A percentile compares a stretch with the other conserved stretches of the same genome.
Evolutionary conservation across 495 filamentous ascomycete species (phyloP).

Genomic region (Cairneyella variabilis): DNA sequence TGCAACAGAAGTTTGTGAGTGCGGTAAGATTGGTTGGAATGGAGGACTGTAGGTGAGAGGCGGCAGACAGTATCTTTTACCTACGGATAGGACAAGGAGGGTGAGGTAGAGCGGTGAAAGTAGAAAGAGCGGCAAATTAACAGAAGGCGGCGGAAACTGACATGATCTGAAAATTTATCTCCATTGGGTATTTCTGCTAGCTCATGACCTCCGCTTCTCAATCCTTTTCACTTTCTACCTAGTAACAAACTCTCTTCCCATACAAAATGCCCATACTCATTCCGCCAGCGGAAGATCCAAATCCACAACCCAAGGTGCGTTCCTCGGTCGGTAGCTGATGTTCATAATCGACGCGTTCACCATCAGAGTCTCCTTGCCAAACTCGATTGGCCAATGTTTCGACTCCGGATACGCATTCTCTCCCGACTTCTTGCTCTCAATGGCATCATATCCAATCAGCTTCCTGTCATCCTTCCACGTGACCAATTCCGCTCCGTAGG

Average conservation of each 20-base stretch:
- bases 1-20: no score
- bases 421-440: conserved; percentile 38
- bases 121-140: no score
- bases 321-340: conserved; percentile 5
- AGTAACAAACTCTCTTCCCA: not conserved
- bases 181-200: no score
- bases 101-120: no score
- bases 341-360: conserved; percentile 62
- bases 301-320: conserved; percentile 20
- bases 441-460: conserved; percentile 36
- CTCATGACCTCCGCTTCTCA: no score
- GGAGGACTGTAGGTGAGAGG: no score
- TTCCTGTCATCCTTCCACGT: conserved; percentile 42
- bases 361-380: conserved; percentile 61
- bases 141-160: no score
- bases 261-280: not conserved
- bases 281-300: conserved; percentile 6
- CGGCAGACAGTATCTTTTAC: no score
- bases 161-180: no score
- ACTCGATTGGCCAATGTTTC: conserved; percentile 29
- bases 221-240: no score
- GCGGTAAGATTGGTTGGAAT: no score
- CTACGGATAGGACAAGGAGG: no score
- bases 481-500: conserved; percentile 59
- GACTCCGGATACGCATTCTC: conserved; percentile 43